Base-by-base conservation (phyloP, 495 filamentous ascomycete species). In the Acidomyces sp. region DNA sequence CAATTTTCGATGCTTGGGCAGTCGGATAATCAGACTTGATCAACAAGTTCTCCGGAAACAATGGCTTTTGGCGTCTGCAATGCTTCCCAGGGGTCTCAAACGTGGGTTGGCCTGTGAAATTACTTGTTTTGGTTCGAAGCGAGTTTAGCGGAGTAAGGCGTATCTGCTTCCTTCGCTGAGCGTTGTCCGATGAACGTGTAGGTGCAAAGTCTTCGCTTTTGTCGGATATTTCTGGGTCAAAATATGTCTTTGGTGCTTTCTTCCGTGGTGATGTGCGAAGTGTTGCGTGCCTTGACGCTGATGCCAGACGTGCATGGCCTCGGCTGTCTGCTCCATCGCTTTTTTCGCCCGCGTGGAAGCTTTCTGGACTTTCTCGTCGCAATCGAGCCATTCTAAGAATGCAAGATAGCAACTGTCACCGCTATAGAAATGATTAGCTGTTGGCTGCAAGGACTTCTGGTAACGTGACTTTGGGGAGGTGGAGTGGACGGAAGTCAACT, bases 261-360 rank as follows among this genome's bases (percentile, higher is more conserved):
- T 42, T 42, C 21, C 39, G 9, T 2, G 39, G 39, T 17, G 41
- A 36, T 7, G 18, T 37, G n/a, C 33, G n/a, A n/a, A n/a, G n/a
- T n/a, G n/a, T n/a, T n/a, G n/a, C n/a, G n/a, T n/a, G n/a, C n/a
- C n/a, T n/a, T n/a, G n/a, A n/a, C n/a, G n/a, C n/a, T n/a, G n/a
- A n/a, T 43, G 21, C 6, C 16, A 6, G 7, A 6, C 31, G 6
- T 9, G 9, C 16, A 12, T 34, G 31, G 7, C 31, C 12, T 18
- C 31, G 31, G 9, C 15, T 18, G 6, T 12, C 6, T 34, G 6
- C 6, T 34, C 12, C 20, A 9, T 6, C 26, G 26, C 26, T 28
- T 7, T 28, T 13, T 7, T 13, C 26, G 26, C 26, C 7, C 26
- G 12, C 31, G 20, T 16, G 9, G 20, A 9, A 34, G 31, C 31